phyloP scores from a whole-genome alignment of 31 red algal species.

The Porphyra umbilicalis region DNA sequence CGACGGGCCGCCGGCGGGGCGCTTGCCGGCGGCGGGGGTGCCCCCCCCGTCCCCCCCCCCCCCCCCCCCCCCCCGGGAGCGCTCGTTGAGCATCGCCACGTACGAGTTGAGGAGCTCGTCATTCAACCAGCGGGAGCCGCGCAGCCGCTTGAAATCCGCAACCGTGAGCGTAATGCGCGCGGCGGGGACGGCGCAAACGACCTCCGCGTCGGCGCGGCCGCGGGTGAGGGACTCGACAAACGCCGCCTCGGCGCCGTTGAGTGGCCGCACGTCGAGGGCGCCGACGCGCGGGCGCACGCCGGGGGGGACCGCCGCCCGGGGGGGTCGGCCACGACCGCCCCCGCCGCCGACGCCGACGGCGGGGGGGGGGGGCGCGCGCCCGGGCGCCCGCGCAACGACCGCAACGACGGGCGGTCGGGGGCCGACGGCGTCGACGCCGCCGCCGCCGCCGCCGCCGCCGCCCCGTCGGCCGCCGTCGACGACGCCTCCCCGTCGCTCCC shows the following conservation, averaged over 20 bases:
- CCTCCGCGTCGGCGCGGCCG: slow-evolving; percentile 5
- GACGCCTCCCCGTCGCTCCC: background rate
- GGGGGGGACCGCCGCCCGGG: background rate
- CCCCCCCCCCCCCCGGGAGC: background rate
- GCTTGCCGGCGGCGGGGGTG: background rate
- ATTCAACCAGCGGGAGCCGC: slow-evolving; percentile 43
- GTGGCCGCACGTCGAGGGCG: slow-evolving; percentile 6
- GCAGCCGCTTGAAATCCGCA: slow-evolving; percentile 37
- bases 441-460: background rate
- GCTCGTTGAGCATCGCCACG: slow-evolving; percentile 38
- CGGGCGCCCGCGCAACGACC: too few relatives aligned
- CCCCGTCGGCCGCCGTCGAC: background rate
- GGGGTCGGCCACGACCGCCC: background rate
- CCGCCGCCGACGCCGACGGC: background rate
- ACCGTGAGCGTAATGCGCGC: slow-evolving; percentile 37
- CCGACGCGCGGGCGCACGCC: background rate
- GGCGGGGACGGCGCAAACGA: slow-evolving; percentile 26
- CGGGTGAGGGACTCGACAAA: slow-evolving; percentile 10
- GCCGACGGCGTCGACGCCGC: too few relatives aligned
- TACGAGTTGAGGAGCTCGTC: slow-evolving; percentile 72
- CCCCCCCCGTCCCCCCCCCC: background rate
- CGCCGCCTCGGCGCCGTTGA: slow-evolving; percentile 1
- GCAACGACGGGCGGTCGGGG: too few relatives aligned
- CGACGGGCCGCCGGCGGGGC: background rate
- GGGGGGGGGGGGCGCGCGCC: background rate